phyloP scores from a whole-genome alignment of 1,284 basidiomycete genomes.

The Tilletia horrida region DNA sequence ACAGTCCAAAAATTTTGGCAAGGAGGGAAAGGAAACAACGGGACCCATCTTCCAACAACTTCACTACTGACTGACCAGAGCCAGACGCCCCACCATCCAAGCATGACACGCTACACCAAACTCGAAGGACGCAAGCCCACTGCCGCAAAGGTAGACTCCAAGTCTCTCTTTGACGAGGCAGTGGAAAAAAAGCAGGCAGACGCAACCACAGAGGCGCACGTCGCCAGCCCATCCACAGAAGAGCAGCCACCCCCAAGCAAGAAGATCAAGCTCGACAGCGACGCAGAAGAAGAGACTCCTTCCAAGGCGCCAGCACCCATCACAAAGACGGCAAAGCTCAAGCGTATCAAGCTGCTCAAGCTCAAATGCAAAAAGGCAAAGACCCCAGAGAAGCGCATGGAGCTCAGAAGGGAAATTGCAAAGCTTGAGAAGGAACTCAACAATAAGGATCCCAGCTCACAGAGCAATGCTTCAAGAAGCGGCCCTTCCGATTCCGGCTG shows the following conservation, averaged over 20 bases:
- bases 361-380: slow-evolving; percentile 49
- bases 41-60: too few species aligned
- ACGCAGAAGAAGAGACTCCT: slow-evolving; percentile 19
- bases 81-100: slow-evolving; percentile 3
- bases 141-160: slow-evolving; percentile 29
- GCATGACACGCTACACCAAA: slow-evolving; percentile 47
- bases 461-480: too few species aligned
- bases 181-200: slow-evolving; percentile 21
- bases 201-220: background rate
- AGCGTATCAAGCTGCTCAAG: slow-evolving; percentile 49
- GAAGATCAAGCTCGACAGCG: slow-evolving; percentile 26
- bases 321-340: slow-evolving; percentile 38
- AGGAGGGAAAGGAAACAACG: background rate
- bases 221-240: background rate
- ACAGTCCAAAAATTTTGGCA: background rate
- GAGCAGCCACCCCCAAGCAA: slow-evolving; percentile 18
- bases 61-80: too few species aligned
- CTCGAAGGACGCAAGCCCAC: slow-evolving; percentile 33
- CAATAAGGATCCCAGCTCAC: too few species aligned
- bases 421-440: slow-evolving; percentile 35
- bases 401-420: slow-evolving; percentile 33
- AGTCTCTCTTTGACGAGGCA: slow-evolving; percentile 30
- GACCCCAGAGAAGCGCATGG: slow-evolving; percentile 34
- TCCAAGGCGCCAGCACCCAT: slow-evolving; percentile 20
- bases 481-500: too few species aligned